Evolutionary conservation across 768 basidiomycete species (phyloP).

Genomic region (Scleroderma citrinum): DNA sequence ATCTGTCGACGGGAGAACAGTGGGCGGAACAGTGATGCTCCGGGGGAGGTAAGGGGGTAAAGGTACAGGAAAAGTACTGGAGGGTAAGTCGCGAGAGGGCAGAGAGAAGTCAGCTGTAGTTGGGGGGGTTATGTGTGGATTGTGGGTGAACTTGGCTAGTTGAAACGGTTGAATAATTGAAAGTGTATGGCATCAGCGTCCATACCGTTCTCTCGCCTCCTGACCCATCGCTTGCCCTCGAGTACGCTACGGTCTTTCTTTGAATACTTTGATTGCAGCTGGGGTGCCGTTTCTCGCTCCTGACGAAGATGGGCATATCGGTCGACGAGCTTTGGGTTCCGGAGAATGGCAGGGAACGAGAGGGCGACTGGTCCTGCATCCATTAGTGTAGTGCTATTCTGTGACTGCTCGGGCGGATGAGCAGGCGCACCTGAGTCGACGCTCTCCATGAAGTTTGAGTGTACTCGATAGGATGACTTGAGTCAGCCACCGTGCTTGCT

Average conservation of each 20-base stretch:
- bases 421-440: neutral
- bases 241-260: constrained; percentile 54
- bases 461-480: too few relatives aligned
- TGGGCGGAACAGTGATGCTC: constrained; percentile 44
- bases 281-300: constrained; percentile 3
- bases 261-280: constrained; percentile 6
- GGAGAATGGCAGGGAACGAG: constrained; percentile 68
- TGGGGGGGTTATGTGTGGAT: constrained; percentile 67
- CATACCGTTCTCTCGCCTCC: constrained; percentile 74
- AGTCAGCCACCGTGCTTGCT: too few relatives aligned
- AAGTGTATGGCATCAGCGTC: constrained; percentile 2
- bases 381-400: neutral
- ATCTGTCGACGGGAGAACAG: constrained; percentile 36
- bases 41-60: constrained; percentile 67
- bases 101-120: constrained; percentile 49
- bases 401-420: neutral
- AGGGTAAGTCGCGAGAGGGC: constrained; percentile 33
- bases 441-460: neutral
- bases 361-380: constrained; percentile 39
- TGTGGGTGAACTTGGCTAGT: constrained; percentile 64
- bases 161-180: neutral
- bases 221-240: constrained; percentile 73
- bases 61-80: constrained; percentile 69
- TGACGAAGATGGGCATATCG: constrained; percentile 49
- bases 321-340: constrained; percentile 48